These are phyloP conservation scores for Naganishia cerealis DNA, from an alignment of 1,284 basidiomycete species.

Conservation along the genomic window DNA sequence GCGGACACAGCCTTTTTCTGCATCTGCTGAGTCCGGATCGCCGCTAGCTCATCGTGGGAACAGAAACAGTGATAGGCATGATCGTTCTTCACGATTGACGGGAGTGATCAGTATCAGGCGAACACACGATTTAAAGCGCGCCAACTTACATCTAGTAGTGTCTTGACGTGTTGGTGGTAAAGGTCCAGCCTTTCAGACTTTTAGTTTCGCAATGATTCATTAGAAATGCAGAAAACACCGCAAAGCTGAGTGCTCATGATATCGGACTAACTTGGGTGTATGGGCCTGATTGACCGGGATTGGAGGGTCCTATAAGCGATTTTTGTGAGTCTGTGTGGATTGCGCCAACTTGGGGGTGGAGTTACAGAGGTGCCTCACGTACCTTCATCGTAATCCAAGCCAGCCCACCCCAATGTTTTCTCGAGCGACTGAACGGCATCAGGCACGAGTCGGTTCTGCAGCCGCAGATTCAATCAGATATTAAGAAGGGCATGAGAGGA, in stretches of 20 bases:
- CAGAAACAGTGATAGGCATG: conserved; percentile 96
- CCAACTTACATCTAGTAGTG: conserved; percentile 69
- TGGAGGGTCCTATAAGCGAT: conserved; percentile 67
- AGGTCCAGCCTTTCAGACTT: conserved; percentile 85
- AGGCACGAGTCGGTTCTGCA: conserved; percentile 72
- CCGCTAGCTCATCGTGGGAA: conserved; percentile 65
- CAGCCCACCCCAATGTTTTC: conserved; percentile 83
- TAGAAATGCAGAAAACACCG: background rate
- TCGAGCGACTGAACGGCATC: conserved; percentile 80
- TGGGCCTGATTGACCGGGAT: conserved; percentile 68
- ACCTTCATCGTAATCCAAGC: conserved; percentile 89
- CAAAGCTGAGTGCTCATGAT: background rate
- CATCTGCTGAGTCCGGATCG: conserved; percentile 68
- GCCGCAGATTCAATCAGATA: conserved; percentile 7
- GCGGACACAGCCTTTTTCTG: conserved; percentile 70
- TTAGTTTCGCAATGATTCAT: conserved; percentile 17
- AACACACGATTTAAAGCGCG: background rate
- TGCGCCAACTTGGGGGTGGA: background rate
- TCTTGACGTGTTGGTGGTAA: conserved; percentile 72
- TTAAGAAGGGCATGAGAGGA: background rate
- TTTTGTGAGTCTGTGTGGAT: conserved; percentile 25
- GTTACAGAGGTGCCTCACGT: conserved; percentile 33
- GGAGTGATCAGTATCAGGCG: background rate
- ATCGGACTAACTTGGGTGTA: conserved; percentile 69
- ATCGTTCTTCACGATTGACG: conserved; percentile 62